Evolutionary conservation across 441 rosid genomes (phyloP), one percentile per base, ranked within the genome.

Genomic region (Erodium moschatum): DNA sequence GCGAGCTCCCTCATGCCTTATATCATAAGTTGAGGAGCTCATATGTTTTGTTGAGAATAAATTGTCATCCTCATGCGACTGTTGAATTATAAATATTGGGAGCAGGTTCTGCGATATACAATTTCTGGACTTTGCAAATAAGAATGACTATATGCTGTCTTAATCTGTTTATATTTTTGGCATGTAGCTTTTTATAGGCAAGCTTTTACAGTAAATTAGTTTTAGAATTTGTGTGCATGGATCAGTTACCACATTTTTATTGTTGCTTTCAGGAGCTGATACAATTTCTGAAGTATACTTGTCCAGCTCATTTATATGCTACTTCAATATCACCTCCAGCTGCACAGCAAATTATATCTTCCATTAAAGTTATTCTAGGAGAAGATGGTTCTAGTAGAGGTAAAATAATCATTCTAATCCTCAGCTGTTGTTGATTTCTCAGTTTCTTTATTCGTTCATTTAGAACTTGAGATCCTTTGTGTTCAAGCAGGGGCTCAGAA

Each of bases 311-410:
- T 82, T 82, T 92, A 18, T 92, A 89, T 75, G 97, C 91, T 66
- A 90, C 98, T 19, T 84, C 92, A 19, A 84, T 92, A 35, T 87
- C 98, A 62, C 92, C 96, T 46, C 94, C 98, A 52, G 89, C 92
- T 4, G 91, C 98, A 7, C 82, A 90, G 70, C 97, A 92, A 80
- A 90, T 87, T 21, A 83, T 86, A 70, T 92, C 98, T 68, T 70
- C 98, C 70, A 82, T 90, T 65, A 83, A 76, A 79, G 97, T 92
- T 68, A 81, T 90, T 69, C 88, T 89, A 9, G 97, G 96, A 66
- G 86, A 90, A 72, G 97, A 92, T 73, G 97, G 98, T 74, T 82
- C 97, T n/a, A 86, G 78, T 66, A 74, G 94, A 84, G 98, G 98
- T 54, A 54, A 16, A 54, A 52, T 0, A 52, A 33, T 33, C 2